These are phyloP conservation scores for Penicillium fuscoglaucum DNA, from an alignment of 2,329 filamentous ascomycete species.

Conservation along the genomic window DNA sequence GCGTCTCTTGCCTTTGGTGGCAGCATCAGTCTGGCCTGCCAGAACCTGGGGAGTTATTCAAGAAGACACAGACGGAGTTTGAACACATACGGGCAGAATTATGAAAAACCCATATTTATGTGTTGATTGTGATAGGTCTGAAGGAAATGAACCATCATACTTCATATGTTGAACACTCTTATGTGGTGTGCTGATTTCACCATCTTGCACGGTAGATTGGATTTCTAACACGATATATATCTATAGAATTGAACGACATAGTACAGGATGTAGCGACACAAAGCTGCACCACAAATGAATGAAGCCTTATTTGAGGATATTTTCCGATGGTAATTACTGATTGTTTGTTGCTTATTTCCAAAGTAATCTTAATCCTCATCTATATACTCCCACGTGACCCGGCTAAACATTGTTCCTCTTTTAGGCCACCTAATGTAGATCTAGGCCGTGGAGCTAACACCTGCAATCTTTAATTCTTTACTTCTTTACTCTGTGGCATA, in stretches of 20 bases:
- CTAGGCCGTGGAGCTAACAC: slow-evolving; percentile 10
- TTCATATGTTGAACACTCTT: too few species aligned
- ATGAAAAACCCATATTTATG: too few species aligned
- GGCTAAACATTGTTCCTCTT: slow-evolving; percentile 24
- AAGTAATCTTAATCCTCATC: neutral
- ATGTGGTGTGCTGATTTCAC: too few species aligned
- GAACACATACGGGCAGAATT: too few species aligned
- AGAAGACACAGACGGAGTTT: too few species aligned
- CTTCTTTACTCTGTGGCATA: neutral
- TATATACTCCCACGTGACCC: slow-evolving; percentile 19
- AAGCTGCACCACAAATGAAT: neutral
- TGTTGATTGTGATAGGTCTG: too few species aligned
- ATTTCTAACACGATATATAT: neutral
- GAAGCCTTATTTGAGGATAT: neutral
- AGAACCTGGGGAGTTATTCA: too few species aligned
- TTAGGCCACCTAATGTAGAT: slow-evolving; percentile 14
- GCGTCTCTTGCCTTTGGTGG: too few species aligned
- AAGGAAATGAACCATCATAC: too few species aligned
- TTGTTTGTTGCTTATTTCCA: neutral
- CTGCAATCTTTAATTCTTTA: slow-evolving; percentile 3
- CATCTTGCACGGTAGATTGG: too few species aligned
- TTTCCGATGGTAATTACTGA: too few species aligned
- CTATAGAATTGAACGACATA: neutral
- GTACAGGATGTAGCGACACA: neutral
- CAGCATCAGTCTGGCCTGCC: too few species aligned